Conservation (phyloP, 2,329 filamentous ascomycete genomes). For the Graphilbum ipis-grandicollis region DNA sequence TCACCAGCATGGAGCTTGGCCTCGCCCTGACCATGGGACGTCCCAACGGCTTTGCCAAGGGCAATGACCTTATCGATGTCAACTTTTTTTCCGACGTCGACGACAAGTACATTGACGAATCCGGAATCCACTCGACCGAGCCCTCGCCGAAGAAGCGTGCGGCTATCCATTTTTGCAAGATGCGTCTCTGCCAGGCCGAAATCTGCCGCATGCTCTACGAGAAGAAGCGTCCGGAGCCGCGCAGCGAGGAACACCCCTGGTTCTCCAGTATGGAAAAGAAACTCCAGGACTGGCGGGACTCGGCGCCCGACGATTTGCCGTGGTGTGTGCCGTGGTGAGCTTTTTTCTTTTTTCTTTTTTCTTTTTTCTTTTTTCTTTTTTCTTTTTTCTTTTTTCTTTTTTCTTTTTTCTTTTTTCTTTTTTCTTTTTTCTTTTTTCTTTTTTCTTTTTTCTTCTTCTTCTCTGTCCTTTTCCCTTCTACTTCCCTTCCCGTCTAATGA, state of each 20-base stretch:
- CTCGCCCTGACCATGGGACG: slow-evolving; percentile 77
- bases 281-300: slow-evolving; percentile 62
- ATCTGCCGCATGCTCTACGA: slow-evolving; percentile 77
- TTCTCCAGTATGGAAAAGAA: slow-evolving; percentile 65
- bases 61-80: slow-evolving; percentile 69
- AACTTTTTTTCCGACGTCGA: slow-evolving; percentile 68
- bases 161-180: slow-evolving; percentile 84
- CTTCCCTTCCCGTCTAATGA: slow-evolving; percentile 6
- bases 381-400: slow-evolving; percentile 4
- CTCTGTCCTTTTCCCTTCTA: no score
- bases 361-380: not conserved
- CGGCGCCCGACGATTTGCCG: slow-evolving; percentile 49
- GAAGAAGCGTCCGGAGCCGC: slow-evolving; percentile 59
- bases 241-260: slow-evolving; percentile 72
- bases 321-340: slow-evolving; percentile 70
- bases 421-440: no score
- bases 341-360: not conserved
- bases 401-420: not conserved
- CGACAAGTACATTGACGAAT: slow-evolving; percentile 64
- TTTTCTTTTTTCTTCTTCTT: no score
- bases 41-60: slow-evolving; percentile 69
- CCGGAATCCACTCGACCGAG: slow-evolving; percentile 56
- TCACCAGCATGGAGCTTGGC: slow-evolving; percentile 76
- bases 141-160: slow-evolving; percentile 71
- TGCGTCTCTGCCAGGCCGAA: slow-evolving; percentile 75